Conservation (phyloP, 208 protist species). For the Wallacemonas sp. region DNA sequence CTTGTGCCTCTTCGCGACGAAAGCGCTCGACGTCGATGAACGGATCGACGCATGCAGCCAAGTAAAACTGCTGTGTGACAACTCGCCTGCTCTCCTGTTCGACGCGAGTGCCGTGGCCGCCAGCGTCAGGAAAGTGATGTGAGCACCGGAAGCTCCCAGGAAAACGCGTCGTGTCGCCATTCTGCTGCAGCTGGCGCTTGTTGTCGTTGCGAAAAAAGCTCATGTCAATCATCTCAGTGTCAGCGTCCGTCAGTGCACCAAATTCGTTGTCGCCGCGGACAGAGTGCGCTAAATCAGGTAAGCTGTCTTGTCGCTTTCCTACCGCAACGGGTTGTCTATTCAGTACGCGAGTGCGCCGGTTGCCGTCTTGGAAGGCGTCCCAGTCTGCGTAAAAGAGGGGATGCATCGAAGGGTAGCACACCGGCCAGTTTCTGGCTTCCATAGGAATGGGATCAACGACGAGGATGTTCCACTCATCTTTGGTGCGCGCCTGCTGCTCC, state of each 20-base stretch:
- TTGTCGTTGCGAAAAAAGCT: constrained; percentile 21
- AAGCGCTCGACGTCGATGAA: constrained; percentile 61
- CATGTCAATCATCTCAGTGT: background rate
- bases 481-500: constrained; percentile 19
- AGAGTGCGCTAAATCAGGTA: background rate
- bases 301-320: background rate
- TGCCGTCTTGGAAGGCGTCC: constrained; percentile 1
- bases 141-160: background rate
- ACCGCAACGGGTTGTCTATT: background rate
- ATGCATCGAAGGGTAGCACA: constrained; percentile 58
- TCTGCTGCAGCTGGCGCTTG: constrained; percentile 54
- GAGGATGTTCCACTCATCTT: constrained; percentile 46
- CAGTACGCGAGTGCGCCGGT: background rate
- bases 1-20: constrained; percentile 83
- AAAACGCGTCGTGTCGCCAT: constrained; percentile 65
- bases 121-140: background rate
- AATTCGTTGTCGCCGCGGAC: no score
- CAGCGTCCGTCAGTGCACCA: background rate
- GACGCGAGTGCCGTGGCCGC: background rate
- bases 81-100: background rate
- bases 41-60: constrained; percentile 63
- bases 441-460: constrained; percentile 61
- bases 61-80: constrained; percentile 27
- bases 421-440: constrained; percentile 20
- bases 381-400: constrained; percentile 58